A percentile compares a stretch with the other conserved stretches of the same genome.
phyloP scores from a whole-genome alignment of 2,329 filamentous ascomycete species.

The Pyrenophora graminea region DNA sequence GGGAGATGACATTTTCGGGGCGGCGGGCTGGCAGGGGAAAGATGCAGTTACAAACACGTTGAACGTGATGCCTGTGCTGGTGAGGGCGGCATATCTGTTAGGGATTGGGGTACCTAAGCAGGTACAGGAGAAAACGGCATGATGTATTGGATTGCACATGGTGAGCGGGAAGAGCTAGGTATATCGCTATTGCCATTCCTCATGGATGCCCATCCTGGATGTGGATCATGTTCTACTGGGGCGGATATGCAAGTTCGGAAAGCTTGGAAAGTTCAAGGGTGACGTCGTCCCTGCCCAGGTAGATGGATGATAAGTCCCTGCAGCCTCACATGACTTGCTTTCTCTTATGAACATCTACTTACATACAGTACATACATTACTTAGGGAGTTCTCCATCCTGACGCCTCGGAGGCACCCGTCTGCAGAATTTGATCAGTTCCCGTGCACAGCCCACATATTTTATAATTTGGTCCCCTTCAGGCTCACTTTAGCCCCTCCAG shows the following conservation, averaged over 20 bases:
- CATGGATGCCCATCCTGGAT: neutral
- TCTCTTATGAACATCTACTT: neutral
- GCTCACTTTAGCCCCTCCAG: neutral
- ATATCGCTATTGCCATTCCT: too few relatives aligned
- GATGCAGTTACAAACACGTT: conserved; percentile 47
- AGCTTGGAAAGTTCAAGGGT: too few relatives aligned
- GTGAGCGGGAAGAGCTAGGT: too few relatives aligned
- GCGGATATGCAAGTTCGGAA: too few relatives aligned
- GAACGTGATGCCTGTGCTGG: conserved; percentile 35
- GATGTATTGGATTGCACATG: neutral
- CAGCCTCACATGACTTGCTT: neutral
- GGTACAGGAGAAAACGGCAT: conserved; percentile 15
- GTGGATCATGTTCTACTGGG: neutral
- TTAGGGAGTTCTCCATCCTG: neutral
- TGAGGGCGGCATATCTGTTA: conserved; percentile 46
- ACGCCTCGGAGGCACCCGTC: too few relatives aligned
- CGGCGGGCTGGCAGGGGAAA: conserved; percentile 39
- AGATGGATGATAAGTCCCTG: too few relatives aligned
- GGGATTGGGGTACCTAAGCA: conserved; percentile 36
- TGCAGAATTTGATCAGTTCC: too few relatives aligned
- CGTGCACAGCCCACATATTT: too few relatives aligned
- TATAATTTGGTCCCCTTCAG: too few relatives aligned
- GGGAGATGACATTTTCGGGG: conserved; percentile 31
- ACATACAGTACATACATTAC: too few relatives aligned
- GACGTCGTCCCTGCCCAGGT: too few relatives aligned